phyloP scores from a whole-genome alignment of 768 basidiomycete genomes.

The Goffeauzyma gilvescens region DNA sequence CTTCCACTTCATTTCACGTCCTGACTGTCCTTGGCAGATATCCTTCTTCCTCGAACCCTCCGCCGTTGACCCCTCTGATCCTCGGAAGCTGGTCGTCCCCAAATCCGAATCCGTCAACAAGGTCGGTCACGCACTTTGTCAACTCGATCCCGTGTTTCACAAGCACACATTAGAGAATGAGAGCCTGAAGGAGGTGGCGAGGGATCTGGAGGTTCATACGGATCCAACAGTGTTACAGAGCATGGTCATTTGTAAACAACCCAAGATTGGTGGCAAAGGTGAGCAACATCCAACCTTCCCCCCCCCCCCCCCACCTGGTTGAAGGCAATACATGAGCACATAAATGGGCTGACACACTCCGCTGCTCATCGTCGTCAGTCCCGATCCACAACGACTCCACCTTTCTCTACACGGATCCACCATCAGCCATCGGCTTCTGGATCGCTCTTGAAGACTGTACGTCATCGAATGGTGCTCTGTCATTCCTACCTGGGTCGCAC shows the following conservation, averaged over 20 bases:
- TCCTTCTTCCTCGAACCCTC: slow-evolving; percentile 85
- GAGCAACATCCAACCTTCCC: slow-evolving; percentile 16
- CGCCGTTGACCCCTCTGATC: slow-evolving; percentile 43
- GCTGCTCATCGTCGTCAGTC: slow-evolving; percentile 36
- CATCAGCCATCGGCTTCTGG: slow-evolving; percentile 88
- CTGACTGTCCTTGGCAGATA: slow-evolving; percentile 42
- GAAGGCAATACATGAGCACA: too few relatives aligned
- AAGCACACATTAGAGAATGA: slow-evolving; percentile 63
- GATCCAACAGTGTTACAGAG: slow-evolving; percentile 76
- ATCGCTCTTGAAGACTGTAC: slow-evolving; percentile 84
- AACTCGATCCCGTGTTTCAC: slow-evolving; percentile 63
- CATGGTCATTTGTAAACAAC: slow-evolving; percentile 92
- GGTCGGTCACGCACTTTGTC: slow-evolving; percentile 54
- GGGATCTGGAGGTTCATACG: slow-evolving; percentile 60
- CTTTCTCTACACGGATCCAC: slow-evolving; percentile 72
- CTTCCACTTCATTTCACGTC: background rate
- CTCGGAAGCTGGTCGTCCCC: slow-evolving; percentile 45
- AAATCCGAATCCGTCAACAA: slow-evolving; percentile 68
- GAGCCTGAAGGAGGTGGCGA: slow-evolving; percentile 47
- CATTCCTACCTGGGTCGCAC: slow-evolving; percentile 60
- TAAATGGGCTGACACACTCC: background rate
- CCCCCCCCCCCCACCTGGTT: too few relatives aligned
- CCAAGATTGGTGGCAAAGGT: slow-evolving; percentile 84
- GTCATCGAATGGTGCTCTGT: slow-evolving; percentile 29
- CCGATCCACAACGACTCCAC: slow-evolving; percentile 80